Evolutionary conservation across 2,329 filamentous ascomycete species (phyloP), one percentile per base, ranked within the genome.

Genomic region (Phyllosticta citribraziliensis): DNA sequence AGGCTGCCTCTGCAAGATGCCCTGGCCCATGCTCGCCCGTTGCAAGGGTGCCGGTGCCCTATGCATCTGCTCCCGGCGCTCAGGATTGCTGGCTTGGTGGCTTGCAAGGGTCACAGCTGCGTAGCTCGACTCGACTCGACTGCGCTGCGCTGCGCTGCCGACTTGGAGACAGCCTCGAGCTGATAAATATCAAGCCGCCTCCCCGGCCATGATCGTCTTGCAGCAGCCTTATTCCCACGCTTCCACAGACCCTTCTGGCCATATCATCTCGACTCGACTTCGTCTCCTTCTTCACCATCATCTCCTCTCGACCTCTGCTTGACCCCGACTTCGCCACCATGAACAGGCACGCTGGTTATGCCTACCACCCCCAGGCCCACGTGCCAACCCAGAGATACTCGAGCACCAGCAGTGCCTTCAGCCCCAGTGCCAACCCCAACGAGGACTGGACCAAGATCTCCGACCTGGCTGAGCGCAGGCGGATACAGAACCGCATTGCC

Each of bases 401-500:
- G 69, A 87, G 87, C 73, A 95, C 89, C 64, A 96, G 91, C 79
- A 96, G 91, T 77, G 93, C 93, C 68, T 96, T 96, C 80, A 95
- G 90, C 77, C 88, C 88, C 69, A 95, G 91, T 65, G 93, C 92
- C 69, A 95, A 96, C 74, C 89, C 93, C 60, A 92, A 97, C 72
- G 93, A 97, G 78, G 93, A 97, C 79, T 97, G 93, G 93, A 97
- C 93, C 72, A 96, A 97, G 84, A 96, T 97, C 74, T 96, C 93
- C 62, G 93, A 97, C 75, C 86, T 97, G 63, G 93, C 92, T 57
- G 93, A 97, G 78, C 87, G 94, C 71, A 83, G 92, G 70, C 85
- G 92, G 72, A 96, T 97, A 79, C 92, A 97, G 78, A 97, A 97
- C 79, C 87, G 93, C 68, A 97, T 97, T 81, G 93, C 93, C 67